Evolutionary conservation across 2,329 filamentous ascomycete genomes (phyloP), one percentile per base, ranked within the genome.

Genomic region (Onygenales sp.): DNA sequence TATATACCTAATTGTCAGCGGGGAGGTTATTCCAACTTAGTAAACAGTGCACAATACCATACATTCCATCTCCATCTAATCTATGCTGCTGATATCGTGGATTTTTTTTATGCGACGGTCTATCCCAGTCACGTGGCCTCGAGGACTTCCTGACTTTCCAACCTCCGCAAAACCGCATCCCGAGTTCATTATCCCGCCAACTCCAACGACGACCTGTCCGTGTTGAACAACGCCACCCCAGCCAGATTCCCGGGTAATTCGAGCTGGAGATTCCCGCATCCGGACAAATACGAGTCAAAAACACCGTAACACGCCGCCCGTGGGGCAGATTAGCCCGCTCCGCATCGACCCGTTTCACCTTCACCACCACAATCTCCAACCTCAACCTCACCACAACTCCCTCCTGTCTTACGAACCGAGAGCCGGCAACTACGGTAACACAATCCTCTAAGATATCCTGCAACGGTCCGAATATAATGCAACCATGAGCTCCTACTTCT

Each of bases 401-500:
- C 31, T 13, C 10, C 8, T 17, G 9, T 33, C 36, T 31, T 31
- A 36, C 4, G 34, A 37, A 36, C 27, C 11, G 8, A 42, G 13
- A 33, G 9, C 4, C 27, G 17, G 17, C 17, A 42, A 3, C 14
- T 10, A 4, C 27, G 21, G 14, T 17, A 40, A 7, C 17, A 9
- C 4, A 33, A 31, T 40, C 11, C n/a, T 39, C 36, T n/a, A 39
- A 39, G 6, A n/a, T 4, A 39, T 39, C 21, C 21, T 27, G 3
- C 17, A 17, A 17, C 21, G 21, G 21, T 27, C 21, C 21, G 4
- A 3, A 40, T 14, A 40, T 33, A 43, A 34, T 37, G 33, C 54
- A 65, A 74, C 62, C 62, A 89, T 89, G 85, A 79, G 86, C 63
- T 87, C 85, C 62, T 94, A 91, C 79, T 87, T 94, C 73, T 87